Conservation (phyloP, 805 yeast genomes). For the Sungouiella blattae region DNA sequence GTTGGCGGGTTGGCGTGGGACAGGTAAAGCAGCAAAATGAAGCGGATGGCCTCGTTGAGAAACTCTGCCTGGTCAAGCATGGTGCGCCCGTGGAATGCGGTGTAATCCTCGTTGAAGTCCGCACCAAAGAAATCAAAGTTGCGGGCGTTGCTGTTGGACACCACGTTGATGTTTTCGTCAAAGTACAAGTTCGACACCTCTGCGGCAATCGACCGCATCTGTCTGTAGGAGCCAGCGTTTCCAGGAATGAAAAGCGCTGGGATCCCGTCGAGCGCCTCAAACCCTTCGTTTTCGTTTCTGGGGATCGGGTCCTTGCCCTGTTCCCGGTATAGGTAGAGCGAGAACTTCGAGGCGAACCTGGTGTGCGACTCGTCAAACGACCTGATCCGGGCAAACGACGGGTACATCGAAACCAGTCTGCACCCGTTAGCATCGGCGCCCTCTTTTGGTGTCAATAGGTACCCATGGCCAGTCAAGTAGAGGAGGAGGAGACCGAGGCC, state of each 20-base stretch:
- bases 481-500: conserved; percentile 8
- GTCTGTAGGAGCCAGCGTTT: conserved; percentile 91
- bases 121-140: conserved; percentile 85
- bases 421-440: conserved; percentile 48
- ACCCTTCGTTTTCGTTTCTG: conserved; percentile 24
- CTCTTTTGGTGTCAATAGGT: conserved; percentile 7
- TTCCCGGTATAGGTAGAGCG: conserved; percentile 83
- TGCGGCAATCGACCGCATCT: conserved; percentile 89
- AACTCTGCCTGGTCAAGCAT: conserved; percentile 92
- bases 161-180: conserved; percentile 24
- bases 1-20: conserved; percentile 43
- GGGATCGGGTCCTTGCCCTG: conserved; percentile 66
- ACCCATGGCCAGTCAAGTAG: conserved; percentile 8
- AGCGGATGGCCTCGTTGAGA: conserved; percentile 79
- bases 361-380: conserved; percentile 73
- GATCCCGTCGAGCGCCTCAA: conserved; percentile 52
- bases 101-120: conserved; percentile 92
- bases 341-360: conserved; percentile 72
- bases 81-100: conserved; percentile 95
- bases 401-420: conserved; percentile 72
- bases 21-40: conserved; percentile 68
- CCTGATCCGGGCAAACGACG: conserved; percentile 71
- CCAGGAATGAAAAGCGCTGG: conserved; percentile 96
- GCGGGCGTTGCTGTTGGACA: conserved; percentile 27
- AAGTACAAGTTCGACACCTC: conserved; percentile 58